Evolutionary conservation across 805 yeast species (phyloP).

Genomic region (Teunomyces pallodes): DNA sequence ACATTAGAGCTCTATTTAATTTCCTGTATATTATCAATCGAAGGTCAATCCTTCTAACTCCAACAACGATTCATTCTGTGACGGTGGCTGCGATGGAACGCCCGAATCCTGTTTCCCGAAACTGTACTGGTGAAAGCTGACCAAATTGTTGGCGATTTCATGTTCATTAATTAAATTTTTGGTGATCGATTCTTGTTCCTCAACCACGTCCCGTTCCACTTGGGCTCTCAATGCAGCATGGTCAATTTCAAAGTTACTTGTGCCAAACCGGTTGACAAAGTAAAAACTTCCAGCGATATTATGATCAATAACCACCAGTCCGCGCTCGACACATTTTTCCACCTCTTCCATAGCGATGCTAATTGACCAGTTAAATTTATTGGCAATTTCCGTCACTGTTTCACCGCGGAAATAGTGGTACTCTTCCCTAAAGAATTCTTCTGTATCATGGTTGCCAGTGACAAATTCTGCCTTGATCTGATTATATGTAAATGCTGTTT

Average conservation of each 20-base stretch:
- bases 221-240: slow-evolving; percentile 8
- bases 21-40: neutral
- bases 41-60: slow-evolving; percentile 5
- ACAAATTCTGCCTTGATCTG: slow-evolving; percentile 23
- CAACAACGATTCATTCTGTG: neutral
- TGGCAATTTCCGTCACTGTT: slow-evolving; percentile 42
- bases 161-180: slow-evolving; percentile 4
- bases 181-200: slow-evolving; percentile 18
- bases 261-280: slow-evolving; percentile 45
- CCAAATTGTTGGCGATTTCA: slow-evolving; percentile 8
- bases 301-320: slow-evolving; percentile 63
- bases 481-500: slow-evolving; percentile 20
- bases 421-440: slow-evolving; percentile 10
- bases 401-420: slow-evolving; percentile 29
- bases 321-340: slow-evolving; percentile 54
- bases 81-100: neutral
- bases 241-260: slow-evolving; percentile 8
- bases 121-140: slow-evolving; percentile 5
- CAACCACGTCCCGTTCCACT: slow-evolving; percentile 13
- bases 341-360: slow-evolving; percentile 65
- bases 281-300: slow-evolving; percentile 65
- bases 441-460: slow-evolving; percentile 18
- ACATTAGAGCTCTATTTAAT: neutral
- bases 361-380: slow-evolving; percentile 61
- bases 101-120: slow-evolving; percentile 5